Conservation (phyloP, 2,329 filamentous ascomycete species). For the Setomelanomma holmii region DNA sequence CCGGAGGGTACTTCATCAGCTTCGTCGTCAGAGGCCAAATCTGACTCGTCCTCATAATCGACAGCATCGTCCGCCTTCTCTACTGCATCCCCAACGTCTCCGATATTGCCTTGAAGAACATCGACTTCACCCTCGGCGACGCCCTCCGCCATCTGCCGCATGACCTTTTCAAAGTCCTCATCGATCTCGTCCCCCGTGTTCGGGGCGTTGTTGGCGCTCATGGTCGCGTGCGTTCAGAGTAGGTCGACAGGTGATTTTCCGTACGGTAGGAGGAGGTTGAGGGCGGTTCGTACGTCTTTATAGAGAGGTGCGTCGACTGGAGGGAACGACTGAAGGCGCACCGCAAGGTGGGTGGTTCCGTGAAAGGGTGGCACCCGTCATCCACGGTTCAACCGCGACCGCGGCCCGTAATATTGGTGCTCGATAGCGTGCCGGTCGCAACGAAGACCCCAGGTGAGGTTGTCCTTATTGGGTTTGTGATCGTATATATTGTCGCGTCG, state of each 20-base stretch:
- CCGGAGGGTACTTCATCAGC: constrained; percentile 25
- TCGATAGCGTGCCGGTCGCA: background rate
- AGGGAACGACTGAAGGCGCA: constrained; percentile 16
- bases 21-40: constrained; percentile 79
- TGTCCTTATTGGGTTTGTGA: background rate
- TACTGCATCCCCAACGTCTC: constrained; percentile 53
- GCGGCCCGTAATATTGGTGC: background rate
- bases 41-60: constrained; percentile 90
- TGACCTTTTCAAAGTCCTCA: constrained; percentile 26
- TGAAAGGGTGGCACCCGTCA: constrained; percentile 27
- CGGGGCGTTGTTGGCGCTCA: constrained; percentile 26
- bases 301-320: constrained; percentile 4
- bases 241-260: background rate
- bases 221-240: constrained; percentile 35
- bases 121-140: constrained; percentile 27
- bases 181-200: constrained; percentile 19
- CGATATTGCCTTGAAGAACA: constrained; percentile 36
- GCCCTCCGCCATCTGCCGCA: constrained; percentile 15
- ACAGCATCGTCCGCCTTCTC: constrained; percentile 92
- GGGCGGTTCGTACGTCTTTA: background rate
- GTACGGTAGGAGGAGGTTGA: background rate
- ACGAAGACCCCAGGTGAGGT: background rate
- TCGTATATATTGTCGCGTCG: constrained; percentile 7
- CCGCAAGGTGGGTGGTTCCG: constrained; percentile 20
- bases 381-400: constrained; percentile 21